phyloP scores from a whole-genome alignment of 2,329 filamentous ascomycete species.

The Cytospora leucostoma region DNA sequence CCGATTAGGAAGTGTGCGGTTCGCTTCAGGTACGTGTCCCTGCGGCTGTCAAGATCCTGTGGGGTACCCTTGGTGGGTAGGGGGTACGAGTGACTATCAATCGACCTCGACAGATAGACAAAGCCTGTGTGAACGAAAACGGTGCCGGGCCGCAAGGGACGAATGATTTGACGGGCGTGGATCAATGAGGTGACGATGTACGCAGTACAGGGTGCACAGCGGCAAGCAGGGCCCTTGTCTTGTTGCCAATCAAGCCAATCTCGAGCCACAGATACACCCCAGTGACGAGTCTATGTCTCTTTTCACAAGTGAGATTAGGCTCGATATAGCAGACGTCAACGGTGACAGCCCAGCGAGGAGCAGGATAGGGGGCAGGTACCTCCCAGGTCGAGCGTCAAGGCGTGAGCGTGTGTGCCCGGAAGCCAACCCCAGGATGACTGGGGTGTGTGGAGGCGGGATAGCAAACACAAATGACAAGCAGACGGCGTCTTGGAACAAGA shows the following conservation, averaged over 20 bases:
- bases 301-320: slow-evolving; percentile 12
- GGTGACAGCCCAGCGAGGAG: slow-evolving; percentile 6
- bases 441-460: slow-evolving; percentile 26
- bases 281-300: slow-evolving; percentile 16
- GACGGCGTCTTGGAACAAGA: slow-evolving; percentile 25
- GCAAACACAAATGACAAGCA: slow-evolving; percentile 27
- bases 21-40: slow-evolving; percentile 26
- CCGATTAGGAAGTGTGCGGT: slow-evolving; percentile 24
- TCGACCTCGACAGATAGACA: slow-evolving; percentile 14
- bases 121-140: slow-evolving; percentile 20
- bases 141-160: slow-evolving; percentile 27
- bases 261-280: slow-evolving; percentile 19
- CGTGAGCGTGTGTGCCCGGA: slow-evolving; percentile 14
- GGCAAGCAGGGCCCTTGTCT: slow-evolving; percentile 20
- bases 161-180: slow-evolving; percentile 27
- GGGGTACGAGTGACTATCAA: slow-evolving; percentile 24
- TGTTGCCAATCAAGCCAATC: slow-evolving; percentile 18
- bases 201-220: slow-evolving; percentile 24
- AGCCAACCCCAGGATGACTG: slow-evolving; percentile 16
- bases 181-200: slow-evolving; percentile 18
- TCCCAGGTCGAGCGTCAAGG: slow-evolving; percentile 17
- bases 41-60: slow-evolving; percentile 23
- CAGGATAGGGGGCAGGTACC: slow-evolving; percentile 12
- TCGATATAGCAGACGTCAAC: slow-evolving; percentile 8
- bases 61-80: slow-evolving; percentile 27